Percentiles rank a stretch among this genome's conserved stretches.
These are phyloP conservation scores for Kurtzmaniella quercitrusa DNA, from an alignment of 1,139 yeast genomes.

Conservation along the genomic window DNA sequence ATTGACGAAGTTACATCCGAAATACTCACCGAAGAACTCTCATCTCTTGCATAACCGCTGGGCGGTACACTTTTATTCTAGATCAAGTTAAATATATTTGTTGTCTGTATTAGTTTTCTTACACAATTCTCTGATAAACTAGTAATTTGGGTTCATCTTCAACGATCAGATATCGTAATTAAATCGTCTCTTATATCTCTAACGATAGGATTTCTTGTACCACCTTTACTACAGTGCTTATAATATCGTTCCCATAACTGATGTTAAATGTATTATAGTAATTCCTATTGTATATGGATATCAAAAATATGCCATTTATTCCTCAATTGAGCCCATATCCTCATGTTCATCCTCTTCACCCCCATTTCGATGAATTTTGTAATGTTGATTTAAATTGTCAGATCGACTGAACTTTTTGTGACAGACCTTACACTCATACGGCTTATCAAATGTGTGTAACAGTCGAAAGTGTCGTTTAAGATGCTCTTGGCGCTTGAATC, in stretches of 20 bases:
- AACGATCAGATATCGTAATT: background rate
- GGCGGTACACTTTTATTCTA: constrained; percentile 1
- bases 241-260: background rate
- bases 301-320: background rate
- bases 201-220: no score
- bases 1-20: constrained; percentile 19
- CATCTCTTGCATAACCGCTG: constrained; percentile 3
- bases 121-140: no score
- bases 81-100: background rate
- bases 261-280: background rate
- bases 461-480: constrained; percentile 73
- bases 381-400: constrained; percentile 73
- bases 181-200: background rate
- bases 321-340: background rate
- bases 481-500: constrained; percentile 78
- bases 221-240: background rate
- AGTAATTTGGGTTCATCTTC: no score
- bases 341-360: constrained; percentile 12
- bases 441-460: constrained; percentile 70
- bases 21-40: constrained; percentile 17
- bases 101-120: background rate
- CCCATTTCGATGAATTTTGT: constrained; percentile 58
- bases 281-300: background rate
- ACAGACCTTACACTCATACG: constrained; percentile 68
- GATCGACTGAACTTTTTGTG: constrained; percentile 70